Evolutionary conservation across 2,329 filamentous ascomycete species (phyloP).

Genomic region (Epichloe festucae): DNA sequence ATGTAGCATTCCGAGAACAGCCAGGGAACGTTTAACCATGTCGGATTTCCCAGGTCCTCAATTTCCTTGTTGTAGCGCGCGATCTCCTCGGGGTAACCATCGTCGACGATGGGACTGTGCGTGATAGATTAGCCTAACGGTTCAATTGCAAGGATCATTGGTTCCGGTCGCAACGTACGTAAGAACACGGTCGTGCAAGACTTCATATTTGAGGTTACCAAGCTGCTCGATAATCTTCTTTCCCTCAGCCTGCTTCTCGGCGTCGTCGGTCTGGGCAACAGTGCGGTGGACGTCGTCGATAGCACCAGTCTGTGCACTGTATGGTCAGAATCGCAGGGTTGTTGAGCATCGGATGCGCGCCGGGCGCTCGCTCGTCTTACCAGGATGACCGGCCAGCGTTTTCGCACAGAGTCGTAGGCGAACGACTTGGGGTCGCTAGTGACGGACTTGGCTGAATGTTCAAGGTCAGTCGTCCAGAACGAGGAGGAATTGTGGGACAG

Average conservation of each 20-base stretch:
- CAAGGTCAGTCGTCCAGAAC: slow-evolving; percentile 5
- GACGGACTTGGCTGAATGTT: slow-evolving; percentile 52
- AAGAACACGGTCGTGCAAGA: slow-evolving; percentile 75
- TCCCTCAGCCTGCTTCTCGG: slow-evolving; percentile 61
- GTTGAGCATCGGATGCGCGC: not conserved
- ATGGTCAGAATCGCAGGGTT: not conserved
- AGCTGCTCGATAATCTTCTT: slow-evolving; percentile 74
- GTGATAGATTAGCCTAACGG: slow-evolving; percentile 4
- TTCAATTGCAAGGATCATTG: not conserved
- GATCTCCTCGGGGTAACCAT: slow-evolving; percentile 69
- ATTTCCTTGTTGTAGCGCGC: slow-evolving; percentile 77
- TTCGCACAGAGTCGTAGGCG: slow-evolving; percentile 69
- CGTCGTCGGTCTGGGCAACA: slow-evolving; percentile 43
- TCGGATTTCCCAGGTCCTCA: slow-evolving; percentile 54
- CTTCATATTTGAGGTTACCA: slow-evolving; percentile 79
- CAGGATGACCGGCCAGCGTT: slow-evolving; percentile 88
- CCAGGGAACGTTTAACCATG: slow-evolving; percentile 81
- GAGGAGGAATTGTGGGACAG: slow-evolving; percentile 2
- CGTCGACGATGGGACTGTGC: slow-evolving; percentile 57
- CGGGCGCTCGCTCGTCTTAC: slow-evolving; percentile 33
- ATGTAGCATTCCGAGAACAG: slow-evolving; percentile 90
- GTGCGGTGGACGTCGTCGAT: slow-evolving; percentile 90
- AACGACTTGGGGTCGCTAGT: slow-evolving; percentile 81
- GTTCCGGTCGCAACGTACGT: slow-evolving; percentile 38
- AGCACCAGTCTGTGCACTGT: slow-evolving; percentile 55